Evolutionary conservation across 331 rosid genomes (phyloP).

Genomic region (Pyrus hybrid): DNA sequence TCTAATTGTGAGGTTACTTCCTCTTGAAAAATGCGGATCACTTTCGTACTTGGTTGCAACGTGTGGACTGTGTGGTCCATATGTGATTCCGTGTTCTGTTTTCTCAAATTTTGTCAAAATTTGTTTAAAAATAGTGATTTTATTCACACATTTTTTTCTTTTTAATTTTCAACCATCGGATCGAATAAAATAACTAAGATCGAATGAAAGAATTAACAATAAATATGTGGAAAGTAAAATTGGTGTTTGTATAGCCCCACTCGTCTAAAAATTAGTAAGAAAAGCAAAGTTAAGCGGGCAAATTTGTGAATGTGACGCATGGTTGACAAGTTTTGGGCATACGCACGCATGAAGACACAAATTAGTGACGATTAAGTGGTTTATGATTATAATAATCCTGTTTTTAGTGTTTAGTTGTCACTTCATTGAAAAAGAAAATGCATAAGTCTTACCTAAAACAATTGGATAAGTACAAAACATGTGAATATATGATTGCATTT

Average conservation of each 20-base stretch:
- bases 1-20: neutral
- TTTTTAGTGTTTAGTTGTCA: neutral
- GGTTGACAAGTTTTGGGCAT: neutral
- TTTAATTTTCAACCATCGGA: fast-evolving
- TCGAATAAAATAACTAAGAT: too few relatives aligned
- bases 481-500: constrained; percentile 18
- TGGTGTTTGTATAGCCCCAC: too few relatives aligned
- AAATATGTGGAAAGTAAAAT: too few relatives aligned
- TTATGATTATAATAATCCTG: neutral
- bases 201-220: too few relatives aligned
- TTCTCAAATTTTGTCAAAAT: neutral
- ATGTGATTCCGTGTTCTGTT: neutral
- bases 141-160: too few relatives aligned
- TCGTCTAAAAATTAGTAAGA: neutral
- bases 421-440: neutral
- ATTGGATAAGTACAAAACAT: constrained; percentile 10
- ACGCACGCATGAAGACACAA: neutral
- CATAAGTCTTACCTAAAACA: neutral
- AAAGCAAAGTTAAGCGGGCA: neutral
- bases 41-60: neutral
- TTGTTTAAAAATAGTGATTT: neutral
- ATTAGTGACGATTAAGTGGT: neutral
- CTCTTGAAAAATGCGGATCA: neutral
- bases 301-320: neutral
- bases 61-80: neutral